Conservation (phyloP, 1,139 yeast species). For the Chernovozyma sophiae-reginae region DNA sequence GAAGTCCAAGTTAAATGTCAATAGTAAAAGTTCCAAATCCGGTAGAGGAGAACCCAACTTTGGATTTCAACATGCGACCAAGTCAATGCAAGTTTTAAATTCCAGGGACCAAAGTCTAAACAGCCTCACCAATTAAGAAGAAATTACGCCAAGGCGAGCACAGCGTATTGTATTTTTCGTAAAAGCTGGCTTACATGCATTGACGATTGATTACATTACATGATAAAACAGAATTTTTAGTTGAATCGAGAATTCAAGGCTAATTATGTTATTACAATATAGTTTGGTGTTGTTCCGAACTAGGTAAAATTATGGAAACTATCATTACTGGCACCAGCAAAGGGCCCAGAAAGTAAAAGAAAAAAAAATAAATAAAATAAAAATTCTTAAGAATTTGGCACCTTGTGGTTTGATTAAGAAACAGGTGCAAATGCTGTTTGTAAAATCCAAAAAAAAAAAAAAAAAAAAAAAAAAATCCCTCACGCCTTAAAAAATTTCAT, state of each 20-base stretch:
- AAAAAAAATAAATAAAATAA: too few species aligned
- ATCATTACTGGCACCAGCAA: too few species aligned
- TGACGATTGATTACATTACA: background rate
- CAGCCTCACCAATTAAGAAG: background rate
- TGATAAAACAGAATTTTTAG: background rate
- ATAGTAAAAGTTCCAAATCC: background rate
- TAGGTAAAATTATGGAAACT: too few species aligned
- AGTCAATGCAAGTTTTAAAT: background rate
- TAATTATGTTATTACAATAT: background rate
- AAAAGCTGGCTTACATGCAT: background rate
- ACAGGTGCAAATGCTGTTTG: too few species aligned
- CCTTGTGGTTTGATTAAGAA: too few species aligned
- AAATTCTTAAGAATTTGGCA: too few species aligned
- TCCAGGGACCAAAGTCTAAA: background rate
- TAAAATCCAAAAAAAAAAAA: too few species aligned
- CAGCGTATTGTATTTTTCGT: background rate
- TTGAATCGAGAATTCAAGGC: background rate
- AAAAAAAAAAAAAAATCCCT: too few species aligned
- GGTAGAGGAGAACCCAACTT: background rate
- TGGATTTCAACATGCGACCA: background rate
- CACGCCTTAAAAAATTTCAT: too few species aligned
- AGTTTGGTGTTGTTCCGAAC: background rate
- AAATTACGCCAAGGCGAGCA: background rate
- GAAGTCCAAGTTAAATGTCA: background rate
- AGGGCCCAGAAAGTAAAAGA: too few species aligned